Evolutionary conservation across 768 basidiomycete genomes (phyloP), one percentile per base, ranked within the genome.

Genomic region (Exidia glandulosa): DNA sequence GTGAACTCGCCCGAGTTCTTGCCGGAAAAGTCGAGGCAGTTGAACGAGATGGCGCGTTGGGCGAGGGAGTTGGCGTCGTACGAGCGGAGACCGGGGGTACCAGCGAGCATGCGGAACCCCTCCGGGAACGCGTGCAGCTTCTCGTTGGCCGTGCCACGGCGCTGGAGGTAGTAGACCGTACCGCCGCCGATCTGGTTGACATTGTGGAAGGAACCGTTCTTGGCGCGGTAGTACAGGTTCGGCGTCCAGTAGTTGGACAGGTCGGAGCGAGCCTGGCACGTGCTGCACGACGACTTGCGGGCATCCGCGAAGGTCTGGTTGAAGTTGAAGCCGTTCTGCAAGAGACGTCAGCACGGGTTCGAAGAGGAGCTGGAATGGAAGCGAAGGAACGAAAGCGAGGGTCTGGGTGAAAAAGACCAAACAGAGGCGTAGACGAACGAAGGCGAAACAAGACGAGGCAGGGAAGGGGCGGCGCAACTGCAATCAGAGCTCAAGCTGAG

Each of bases 41-140:
- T 69, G 61, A 41, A 81, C 74, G 68, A 80, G 79, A 50, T 60
- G 2, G 59, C 70, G 64, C 30, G 72, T 16, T 31, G 50, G 74
- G 47, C 81, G 60, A 60, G 70, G 66, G 60, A 62, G 71, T 62
- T 74, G 10, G 75, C 56, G 61, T 83, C 73, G 68, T 79, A 81
- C 27, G 76, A 75, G 47, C 81, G 74, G 47, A 80, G 68, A 31
- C 72, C 72, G 1, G 76, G 75, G 64, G 73, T 69, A 74, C 81
- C 79, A 57, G 73, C 75, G 33, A 84, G 63, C 79, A 74, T 68
- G 25, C 63, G 50, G 47, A 74, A 56, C 23, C 61, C 50, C 50
- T 54, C 25, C 16, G 59, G 59, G 54, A 60, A 60, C 29, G 59
- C 52, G 23, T 19, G 30, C 29, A 60, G 52, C 23, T 37, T 37